A percentile compares a stretch with the other conserved stretches of the same genome.
These are phyloP conservation scores for Rhodosporidiobolus odoratus DNA, from an alignment of 768 basidiomycete genomes.

Conservation along the genomic window DNA sequence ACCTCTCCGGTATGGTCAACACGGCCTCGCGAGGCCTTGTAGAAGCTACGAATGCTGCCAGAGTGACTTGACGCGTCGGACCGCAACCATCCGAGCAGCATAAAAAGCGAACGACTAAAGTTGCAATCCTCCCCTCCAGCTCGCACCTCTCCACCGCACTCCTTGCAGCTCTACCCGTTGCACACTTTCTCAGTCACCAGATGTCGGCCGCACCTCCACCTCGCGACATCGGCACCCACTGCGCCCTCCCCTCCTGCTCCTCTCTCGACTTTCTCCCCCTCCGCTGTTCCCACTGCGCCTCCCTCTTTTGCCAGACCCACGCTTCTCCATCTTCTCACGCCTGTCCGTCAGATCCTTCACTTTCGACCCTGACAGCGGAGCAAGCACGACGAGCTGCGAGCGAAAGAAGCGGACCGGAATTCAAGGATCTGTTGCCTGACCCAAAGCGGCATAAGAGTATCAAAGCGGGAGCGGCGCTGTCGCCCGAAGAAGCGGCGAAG, in stretches of 20 bases:
- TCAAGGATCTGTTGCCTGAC: slow-evolving; percentile 46
- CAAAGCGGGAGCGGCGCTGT: slow-evolving; percentile 24
- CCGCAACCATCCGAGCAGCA: no score
- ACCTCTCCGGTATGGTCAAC: no score
- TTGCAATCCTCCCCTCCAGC: no score
- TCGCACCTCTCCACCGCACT: neutral
- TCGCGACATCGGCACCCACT: slow-evolving; percentile 60
- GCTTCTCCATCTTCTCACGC: slow-evolving; percentile 58
- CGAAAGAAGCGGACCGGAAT: slow-evolving; percentile 7
- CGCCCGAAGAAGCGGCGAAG: slow-evolving; percentile 42
- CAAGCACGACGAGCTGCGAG: slow-evolving; percentile 7
- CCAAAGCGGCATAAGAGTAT: slow-evolving; percentile 16
- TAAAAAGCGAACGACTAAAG: no score
- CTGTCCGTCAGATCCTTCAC: slow-evolving; percentile 49
- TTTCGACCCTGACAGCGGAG: neutral
- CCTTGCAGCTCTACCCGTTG: neutral
- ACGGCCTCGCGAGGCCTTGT: no score
- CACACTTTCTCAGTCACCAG: neutral
- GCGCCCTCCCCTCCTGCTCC: slow-evolving; percentile 59
- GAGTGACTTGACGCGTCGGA: no score
- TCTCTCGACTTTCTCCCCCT: slow-evolving; percentile 73
- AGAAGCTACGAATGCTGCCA: no score
- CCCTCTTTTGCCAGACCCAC: slow-evolving; percentile 62
- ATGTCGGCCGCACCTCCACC: slow-evolving; percentile 40
- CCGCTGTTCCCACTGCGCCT: slow-evolving; percentile 56